Base-by-base conservation (phyloP, 345 rosid genomes). In the Brassica rapa region DNA sequence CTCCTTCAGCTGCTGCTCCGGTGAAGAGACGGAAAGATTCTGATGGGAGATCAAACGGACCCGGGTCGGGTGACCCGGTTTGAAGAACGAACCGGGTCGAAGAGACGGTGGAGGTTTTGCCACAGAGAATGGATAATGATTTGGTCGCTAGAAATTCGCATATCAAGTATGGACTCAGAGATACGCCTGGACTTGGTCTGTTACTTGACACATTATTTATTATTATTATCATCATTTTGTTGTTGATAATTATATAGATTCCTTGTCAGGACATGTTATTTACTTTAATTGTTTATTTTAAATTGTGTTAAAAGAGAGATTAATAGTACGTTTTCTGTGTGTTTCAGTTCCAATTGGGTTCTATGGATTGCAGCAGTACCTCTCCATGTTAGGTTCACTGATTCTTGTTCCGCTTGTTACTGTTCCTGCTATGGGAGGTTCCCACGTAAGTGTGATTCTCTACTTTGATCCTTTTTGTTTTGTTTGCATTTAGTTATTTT, bases 341-440 rank as follows among this genome's bases (percentile, higher is more conserved):
- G 37, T 76, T 32, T 1, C 94, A 94, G 98, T 92, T 83, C 93
- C 98, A 41, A 91, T 94, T 81, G 93, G 97, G 71, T 88, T 94
- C 65, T 92, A 92, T 75, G 98, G 98, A 25, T 82, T 94, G 83
- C 98, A 94, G 86, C 98, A 94, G 81, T 94, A 85, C 79, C 91
- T 94, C 68, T 94, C 98, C 0, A 87, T 94, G 81, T 79, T 89
- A 84, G 98, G 98, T 23, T 94, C 98, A 6, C 72, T 94, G 84
- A 82, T 94, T 84, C 89, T 94, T 74, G 87, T 91, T 86, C 99
- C 99, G 11, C 90, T 90, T 0, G 94, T 95, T 81, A 86, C 92
- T 49, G 98, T 91, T 86, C 99, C 99, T 64, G 97, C 99, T 51
- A 95, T 95, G 99, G 98, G 99, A 82, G 99, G 98, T 73, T 80